Evolutionary conservation across 495 filamentous ascomycete species (phyloP).

Genomic region (Parathielavia appendiculata): DNA sequence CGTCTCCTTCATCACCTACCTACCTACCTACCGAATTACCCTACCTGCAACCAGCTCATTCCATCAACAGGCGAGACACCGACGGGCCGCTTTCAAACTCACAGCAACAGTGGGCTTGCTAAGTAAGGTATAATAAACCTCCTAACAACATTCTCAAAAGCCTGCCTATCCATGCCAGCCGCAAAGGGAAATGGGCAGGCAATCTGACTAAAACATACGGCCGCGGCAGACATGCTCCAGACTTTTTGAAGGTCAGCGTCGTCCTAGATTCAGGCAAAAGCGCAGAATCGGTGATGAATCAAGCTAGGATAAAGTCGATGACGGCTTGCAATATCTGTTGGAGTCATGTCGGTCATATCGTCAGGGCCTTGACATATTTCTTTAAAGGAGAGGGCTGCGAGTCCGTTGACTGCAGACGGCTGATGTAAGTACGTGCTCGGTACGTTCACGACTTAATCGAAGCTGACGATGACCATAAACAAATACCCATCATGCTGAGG

Average conservation of each 20-base stretch:
- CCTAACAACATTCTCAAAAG: conserved; percentile 38
- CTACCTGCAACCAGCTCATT: too few relatives aligned
- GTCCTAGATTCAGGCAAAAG: background rate
- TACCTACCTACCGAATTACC: too few relatives aligned
- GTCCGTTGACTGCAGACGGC: conserved; percentile 13
- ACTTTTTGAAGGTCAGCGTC: conserved; percentile 23
- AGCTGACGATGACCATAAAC: conserved; percentile 31
- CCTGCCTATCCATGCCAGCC: conserved; percentile 37
- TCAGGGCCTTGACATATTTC: conserved; percentile 1
- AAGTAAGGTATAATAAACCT: too few relatives aligned
- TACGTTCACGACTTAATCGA: conserved; percentile 25
- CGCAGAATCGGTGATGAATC: conserved; percentile 14
- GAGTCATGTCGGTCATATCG: conserved; percentile 19
- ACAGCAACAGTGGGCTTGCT: too few relatives aligned
- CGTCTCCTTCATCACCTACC: too few relatives aligned
- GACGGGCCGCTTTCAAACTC: too few relatives aligned
- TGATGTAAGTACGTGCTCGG: conserved; percentile 33
- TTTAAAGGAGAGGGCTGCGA: conserved; percentile 1
- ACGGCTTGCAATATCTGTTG: conserved; percentile 39
- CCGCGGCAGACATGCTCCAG: conserved; percentile 49
- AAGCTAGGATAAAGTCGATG: conserved; percentile 51
- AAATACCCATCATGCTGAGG: too few relatives aligned
- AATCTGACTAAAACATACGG: too few relatives aligned
- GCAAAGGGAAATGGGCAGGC: conserved; percentile 48
- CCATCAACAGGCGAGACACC: too few relatives aligned